Evolutionary conservation across 2,329 filamentous ascomycete genomes (phyloP).

Genomic region (Pyrenochaeta sp.): DNA sequence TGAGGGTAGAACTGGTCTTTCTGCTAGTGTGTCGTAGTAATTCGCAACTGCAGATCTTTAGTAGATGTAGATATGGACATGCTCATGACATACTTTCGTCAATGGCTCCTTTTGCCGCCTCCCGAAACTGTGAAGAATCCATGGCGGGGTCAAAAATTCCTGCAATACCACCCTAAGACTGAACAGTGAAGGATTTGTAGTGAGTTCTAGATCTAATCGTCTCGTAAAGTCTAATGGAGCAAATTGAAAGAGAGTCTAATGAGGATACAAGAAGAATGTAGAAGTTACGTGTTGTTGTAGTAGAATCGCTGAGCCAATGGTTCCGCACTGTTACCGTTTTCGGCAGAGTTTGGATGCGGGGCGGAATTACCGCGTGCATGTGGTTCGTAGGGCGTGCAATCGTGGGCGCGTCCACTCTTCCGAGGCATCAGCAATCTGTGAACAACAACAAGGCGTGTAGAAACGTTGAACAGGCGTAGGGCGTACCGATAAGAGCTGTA

Average conservation of each 20-base stretch:
- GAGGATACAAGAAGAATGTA: background rate
- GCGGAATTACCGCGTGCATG: background rate
- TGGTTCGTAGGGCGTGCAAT: background rate
- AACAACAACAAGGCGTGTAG: background rate
- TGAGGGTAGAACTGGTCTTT: constrained; percentile 75
- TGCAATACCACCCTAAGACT: background rate
- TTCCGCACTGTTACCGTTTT: constrained; percentile 23
- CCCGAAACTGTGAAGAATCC: constrained; percentile 80
- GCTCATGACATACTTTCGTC: constrained; percentile 72
- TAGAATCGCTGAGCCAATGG: constrained; percentile 14
- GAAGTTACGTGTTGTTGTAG: background rate
- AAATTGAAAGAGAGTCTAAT: background rate
- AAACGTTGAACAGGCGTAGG: constrained; percentile 4
- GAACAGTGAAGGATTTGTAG: background rate
- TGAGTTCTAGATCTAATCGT: background rate
- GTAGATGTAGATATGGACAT: background rate
- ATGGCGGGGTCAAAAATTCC: constrained; percentile 47
- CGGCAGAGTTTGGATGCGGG: constrained; percentile 2
- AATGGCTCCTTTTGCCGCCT: constrained; percentile 78
- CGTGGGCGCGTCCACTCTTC: background rate
- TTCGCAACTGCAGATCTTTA: constrained; percentile 69
- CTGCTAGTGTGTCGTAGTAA: constrained; percentile 80
- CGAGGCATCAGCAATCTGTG: background rate
- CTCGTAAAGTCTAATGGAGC: background rate
- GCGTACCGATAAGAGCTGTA: background rate